A percentile compares a stretch with the other conserved stretches of the same genome.
Evolutionary conservation across 148 eudicot genomes (phyloP).

Genomic region (Talinum fruticosum): DNA sequence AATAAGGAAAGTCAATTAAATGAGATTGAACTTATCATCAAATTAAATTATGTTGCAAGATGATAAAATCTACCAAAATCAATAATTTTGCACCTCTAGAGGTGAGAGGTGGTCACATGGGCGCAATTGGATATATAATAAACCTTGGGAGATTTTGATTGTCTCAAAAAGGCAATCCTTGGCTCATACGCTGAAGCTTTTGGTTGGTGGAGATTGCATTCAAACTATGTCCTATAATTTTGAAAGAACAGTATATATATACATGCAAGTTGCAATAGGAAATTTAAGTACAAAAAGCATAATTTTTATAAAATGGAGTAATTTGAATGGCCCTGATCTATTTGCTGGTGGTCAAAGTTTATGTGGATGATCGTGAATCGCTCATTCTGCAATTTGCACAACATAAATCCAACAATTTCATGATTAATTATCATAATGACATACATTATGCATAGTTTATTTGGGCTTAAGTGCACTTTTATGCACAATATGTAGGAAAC

Average conservation of each 20-base stretch:
- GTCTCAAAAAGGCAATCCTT: constrained; percentile 28
- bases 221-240: constrained; percentile 12
- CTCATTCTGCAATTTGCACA: constrained; percentile 15
- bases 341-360: constrained; percentile 20
- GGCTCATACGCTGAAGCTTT: constrained; percentile 5
- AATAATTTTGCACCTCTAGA: constrained; percentile 14
- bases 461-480: constrained; percentile 10
- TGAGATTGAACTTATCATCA: constrained; percentile 16
- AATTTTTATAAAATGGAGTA: constrained; percentile 8
- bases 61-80: background rate
- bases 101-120: constrained; percentile 21
- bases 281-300: background rate
- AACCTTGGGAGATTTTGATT: background rate
- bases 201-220: constrained; percentile 17
- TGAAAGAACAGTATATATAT: background rate
- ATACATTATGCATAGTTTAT: constrained; percentile 12
- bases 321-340: constrained; percentile 5
- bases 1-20: constrained; percentile 4
- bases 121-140: background rate
- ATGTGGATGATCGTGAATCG: constrained; percentile 33
- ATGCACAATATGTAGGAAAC: constrained; percentile 1
- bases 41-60: constrained; percentile 8
- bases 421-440: constrained; percentile 12
- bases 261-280: constrained; percentile 14
- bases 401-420: constrained; percentile 1